Base-by-base conservation (phyloP, 2,329 filamentous ascomycete genomes). In the Furcasterigmium furcatum region DNA sequence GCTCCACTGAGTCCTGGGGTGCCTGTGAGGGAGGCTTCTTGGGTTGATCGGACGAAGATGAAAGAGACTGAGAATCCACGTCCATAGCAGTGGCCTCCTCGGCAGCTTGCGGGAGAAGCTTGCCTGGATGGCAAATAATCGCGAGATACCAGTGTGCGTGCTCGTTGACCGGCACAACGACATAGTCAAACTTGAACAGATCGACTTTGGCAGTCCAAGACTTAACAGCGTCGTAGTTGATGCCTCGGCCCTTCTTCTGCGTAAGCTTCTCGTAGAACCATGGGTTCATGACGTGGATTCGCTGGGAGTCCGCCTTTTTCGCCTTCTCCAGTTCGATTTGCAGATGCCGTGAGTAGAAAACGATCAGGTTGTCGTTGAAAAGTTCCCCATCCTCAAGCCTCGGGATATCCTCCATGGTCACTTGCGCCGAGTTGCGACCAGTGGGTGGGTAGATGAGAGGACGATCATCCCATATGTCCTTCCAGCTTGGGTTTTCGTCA, bases 141-240 rank as follows among this genome's bases (percentile, higher is more conserved):
- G 90, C 91, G 53, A 97, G 72, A 65, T 94, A 97, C 94, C 95
- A 99, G 64, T 99, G 94, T 2, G 74, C 69, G 54, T 82, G 74
- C 60, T 96, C 88, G 56, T 96, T 95, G 62, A 99, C 89, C 0
- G 94, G 94, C 7, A 99, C 87, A 10, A 97, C 77, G 47, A 97
- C 84, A 62, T 91, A 96, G 60, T 96, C 89, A 55, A 88, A 91
- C 6, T 76, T 78, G 58, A 97, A 88, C 9, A 99, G 68, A 59
- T 99, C 88, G 19, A 92, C 77, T 55, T 84, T 89, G 27, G 86
- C 77, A 1, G 94, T 97, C 94, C 94, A 99, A 36, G 82, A 80
- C 61, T 86, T 83, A 46, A 99, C 91, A 5, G 83, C 86, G 21
- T 87, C 81, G 59, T 96, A 96, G 57, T 95, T 91, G 65, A 95